Conservation (phyloP, 805 yeast species). For the Wickerhamomyces bovis region DNA sequence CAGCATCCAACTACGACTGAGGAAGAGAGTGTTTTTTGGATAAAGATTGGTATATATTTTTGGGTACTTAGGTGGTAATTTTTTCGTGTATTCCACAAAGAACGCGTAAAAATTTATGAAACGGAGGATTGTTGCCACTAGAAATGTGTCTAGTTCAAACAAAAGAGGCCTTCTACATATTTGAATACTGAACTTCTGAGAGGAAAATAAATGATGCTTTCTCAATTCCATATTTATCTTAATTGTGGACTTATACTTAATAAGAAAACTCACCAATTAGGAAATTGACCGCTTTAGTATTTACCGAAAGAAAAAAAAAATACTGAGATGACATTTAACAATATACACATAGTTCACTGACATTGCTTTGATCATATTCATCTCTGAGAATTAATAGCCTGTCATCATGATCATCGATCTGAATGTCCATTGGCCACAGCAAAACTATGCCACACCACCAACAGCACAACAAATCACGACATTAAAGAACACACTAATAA, state of each 20-base stretch:
- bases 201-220: no score
- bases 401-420: conserved; percentile 52
- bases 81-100: background rate
- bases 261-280: background rate
- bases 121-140: no score
- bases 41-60: no score
- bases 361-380: background rate
- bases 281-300: background rate
- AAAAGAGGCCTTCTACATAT: no score
- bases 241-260: no score
- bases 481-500: conserved; percentile 44
- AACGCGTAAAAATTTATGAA: no score
- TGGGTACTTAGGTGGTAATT: no score
- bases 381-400: background rate
- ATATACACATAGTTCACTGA: background rate
- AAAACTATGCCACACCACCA: conserved; percentile 38
- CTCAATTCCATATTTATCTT: no score
- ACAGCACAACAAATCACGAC: conserved; percentile 35
- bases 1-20: background rate
- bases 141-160: no score
- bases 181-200: no score
- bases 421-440: conserved; percentile 69
- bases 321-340: background rate
- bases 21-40: background rate
- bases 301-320: background rate